Conservation (phyloP, 1,284 basidiomycete species). For the Fomitiporia mediterranea region DNA sequence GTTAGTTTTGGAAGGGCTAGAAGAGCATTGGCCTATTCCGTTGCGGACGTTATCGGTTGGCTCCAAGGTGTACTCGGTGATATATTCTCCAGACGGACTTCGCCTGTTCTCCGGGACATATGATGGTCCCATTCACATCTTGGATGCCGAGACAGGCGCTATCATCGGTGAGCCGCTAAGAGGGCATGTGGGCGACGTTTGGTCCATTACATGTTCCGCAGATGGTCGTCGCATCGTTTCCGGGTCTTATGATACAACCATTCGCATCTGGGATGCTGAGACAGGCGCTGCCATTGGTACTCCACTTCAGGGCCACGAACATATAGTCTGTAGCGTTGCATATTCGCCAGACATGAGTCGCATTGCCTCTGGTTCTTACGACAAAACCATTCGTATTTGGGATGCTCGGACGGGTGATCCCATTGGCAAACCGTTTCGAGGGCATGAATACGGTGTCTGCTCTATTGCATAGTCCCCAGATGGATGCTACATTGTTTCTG, state of each 20-base stretch:
- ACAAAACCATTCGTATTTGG: constrained; percentile 9
- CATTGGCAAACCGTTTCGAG: neutral
- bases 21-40: neutral
- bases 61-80: neutral
- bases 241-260: constrained; percentile 6
- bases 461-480: too few relatives aligned
- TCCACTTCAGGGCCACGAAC: constrained; percentile 15
- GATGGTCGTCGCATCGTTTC: constrained; percentile 13
- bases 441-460: constrained; percentile 11
- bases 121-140: constrained; percentile 7
- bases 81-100: constrained; percentile 9
- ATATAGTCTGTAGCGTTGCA: constrained; percentile 22
- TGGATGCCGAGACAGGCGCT: constrained; percentile 2
- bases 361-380: constrained; percentile 10
- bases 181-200: neutral
- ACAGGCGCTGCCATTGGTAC: neutral
- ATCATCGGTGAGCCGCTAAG: neutral
- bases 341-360: constrained; percentile 3
- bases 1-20: neutral
- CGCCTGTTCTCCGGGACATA: constrained; percentile 12
- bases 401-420: constrained; percentile 2
- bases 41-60: neutral
- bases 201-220: constrained; percentile 9
- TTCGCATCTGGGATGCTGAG: constrained; percentile 36
- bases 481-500: too few relatives aligned